Percentiles rank a stretch among this genome's conserved stretches.
Evolutionary conservation across 768 basidiomycete species (phyloP).

Genomic region (Macrolepiota albuminosa): DNA sequence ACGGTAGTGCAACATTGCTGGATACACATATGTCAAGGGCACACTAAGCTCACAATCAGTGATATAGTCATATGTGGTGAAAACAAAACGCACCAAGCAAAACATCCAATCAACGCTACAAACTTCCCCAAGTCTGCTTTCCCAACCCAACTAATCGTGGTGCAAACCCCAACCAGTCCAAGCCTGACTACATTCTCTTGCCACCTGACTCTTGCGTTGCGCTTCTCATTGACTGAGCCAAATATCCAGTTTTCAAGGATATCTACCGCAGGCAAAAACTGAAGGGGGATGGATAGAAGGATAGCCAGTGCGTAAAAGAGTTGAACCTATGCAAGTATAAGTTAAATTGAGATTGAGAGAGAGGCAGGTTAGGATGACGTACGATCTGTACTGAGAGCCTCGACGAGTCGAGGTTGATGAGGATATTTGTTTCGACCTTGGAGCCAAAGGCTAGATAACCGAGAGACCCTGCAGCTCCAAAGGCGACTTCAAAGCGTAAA

Average conservation of each 20-base stretch:
- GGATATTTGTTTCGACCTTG: constrained; percentile 86
- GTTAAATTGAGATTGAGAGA: constrained; percentile 12
- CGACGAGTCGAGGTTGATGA: constrained; percentile 85
- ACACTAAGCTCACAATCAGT: constrained; percentile 44
- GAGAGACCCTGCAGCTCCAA: constrained; percentile 82
- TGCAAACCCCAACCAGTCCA: constrained; percentile 69
- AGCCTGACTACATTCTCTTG: constrained; percentile 86
- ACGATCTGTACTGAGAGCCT: constrained; percentile 88
- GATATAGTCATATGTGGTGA: background rate
- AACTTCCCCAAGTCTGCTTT: constrained; percentile 93
- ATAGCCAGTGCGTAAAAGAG: constrained; percentile 92
- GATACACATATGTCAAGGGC: constrained; percentile 92
- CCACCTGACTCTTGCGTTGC: constrained; percentile 81
- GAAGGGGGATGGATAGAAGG: constrained; percentile 87
- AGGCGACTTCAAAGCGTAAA: constrained; percentile 50
- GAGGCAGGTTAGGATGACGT: constrained; percentile 18
- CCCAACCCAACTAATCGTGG: constrained; percentile 76
- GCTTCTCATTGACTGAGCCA: constrained; percentile 75
- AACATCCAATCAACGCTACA: constrained; percentile 90
- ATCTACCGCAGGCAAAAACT: constrained; percentile 95
- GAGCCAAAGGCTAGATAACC: constrained; percentile 88
- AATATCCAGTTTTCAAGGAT: constrained; percentile 97
- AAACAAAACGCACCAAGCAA: constrained; percentile 70
- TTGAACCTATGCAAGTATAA: constrained; percentile 48
- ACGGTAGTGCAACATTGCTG: constrained; percentile 88